Evolutionary conservation across 1,284 basidiomycete genomes (phyloP), one percentile per base, ranked within the genome.

Genomic region (Marasmius fiardii): DNA sequence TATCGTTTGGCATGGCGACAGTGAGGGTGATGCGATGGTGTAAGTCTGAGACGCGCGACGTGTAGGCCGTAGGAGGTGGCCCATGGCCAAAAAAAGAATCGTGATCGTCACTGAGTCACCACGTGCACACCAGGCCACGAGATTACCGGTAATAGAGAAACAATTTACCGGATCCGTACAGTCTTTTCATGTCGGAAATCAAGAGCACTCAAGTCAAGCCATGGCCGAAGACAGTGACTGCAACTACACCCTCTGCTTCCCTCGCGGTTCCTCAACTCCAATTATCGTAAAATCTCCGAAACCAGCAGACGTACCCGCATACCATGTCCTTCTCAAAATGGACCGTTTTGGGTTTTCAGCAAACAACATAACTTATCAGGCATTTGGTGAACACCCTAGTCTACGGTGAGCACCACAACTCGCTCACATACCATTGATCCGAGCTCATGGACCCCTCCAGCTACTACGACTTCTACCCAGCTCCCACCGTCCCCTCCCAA

Each of bases 321-420:
- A 81, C 64, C 76, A 83, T 57, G 71, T 86, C 33, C 64, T 86
- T 26, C 72, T 87, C 55, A 72, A 72, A 51, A 78, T 87, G 3
- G 82, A 86, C 54, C 75, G 78, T 16, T 86, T 86, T 63, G 83
- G 83, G 1, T 87, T 81, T 65, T 84, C 83, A 20, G 76, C 84
- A 35, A 87, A 87, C 64, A 87, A 87, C 61, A 55, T 83, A 6
- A 81, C 82, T 16, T 83, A 83, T 60, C 79, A 83, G 63, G 73
- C 75, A 5, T 70, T 87, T 4, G 85, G 85, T 21, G 84, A 86
- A 58, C 76, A 78, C 53, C 75, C 84, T 8, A 81, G 84, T 62
- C 86, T 85, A 58, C 71, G 79, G 84, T 83, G 52, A 35, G 72
- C 61, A 33, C 8, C 12, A 16, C 16, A 28, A 39, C 8, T 43